Base-by-base conservation (phyloP, 1,284 basidiomycete genomes). In the Leccinum laetum region DNA sequence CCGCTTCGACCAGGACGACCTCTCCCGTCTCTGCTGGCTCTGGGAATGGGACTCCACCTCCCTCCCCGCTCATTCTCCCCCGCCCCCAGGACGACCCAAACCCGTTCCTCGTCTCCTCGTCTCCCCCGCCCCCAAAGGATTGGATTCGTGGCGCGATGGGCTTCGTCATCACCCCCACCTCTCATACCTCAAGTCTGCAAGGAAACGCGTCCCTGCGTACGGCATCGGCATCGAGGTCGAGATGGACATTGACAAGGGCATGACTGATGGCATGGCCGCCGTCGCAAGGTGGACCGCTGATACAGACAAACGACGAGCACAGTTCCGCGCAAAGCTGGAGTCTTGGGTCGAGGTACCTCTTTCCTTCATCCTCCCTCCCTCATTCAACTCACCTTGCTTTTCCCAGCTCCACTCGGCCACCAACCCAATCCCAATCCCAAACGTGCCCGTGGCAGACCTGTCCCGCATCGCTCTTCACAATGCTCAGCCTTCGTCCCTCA, bases 151-250 rank as follows among this genome's bases (percentile, higher is more conserved):
- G 91, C n/a, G 84, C 86, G 2, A 92, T 92, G 89, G 92, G 92
- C 14, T 81, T 93, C 65, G 80, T 93, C 55, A 70, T 94, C 67
- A 90, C 82, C 65, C 84, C 89, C 55, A 84, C 90, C 9, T 91
- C 85, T 2, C 88, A 93, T 85, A 88, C 72, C 86, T 83, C 13
- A 91, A 89, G 71, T 70, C 78, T 3, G 82, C 83, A 16, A 84
- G 85, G 14, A 88, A 86, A 69, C 86, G 92, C 44, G 79, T 92
- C 13, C 87, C 91, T 37, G 92, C 85, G 0, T 94, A 93, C 75
- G 92, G 92, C 13, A 84, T 94, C 67, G 92, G 92, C 4, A 91
- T 94, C 63, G 91, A 94, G 76, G 91, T 93, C 35, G 91, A 93
- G 72, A 90, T 92, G 80, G 86, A 93, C 70, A 85, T 92, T 63